These are phyloP conservation scores for Trichophyton rubrum DNA, from an alignment of 2,329 filamentous ascomycete genomes.

Conservation along the genomic window DNA sequence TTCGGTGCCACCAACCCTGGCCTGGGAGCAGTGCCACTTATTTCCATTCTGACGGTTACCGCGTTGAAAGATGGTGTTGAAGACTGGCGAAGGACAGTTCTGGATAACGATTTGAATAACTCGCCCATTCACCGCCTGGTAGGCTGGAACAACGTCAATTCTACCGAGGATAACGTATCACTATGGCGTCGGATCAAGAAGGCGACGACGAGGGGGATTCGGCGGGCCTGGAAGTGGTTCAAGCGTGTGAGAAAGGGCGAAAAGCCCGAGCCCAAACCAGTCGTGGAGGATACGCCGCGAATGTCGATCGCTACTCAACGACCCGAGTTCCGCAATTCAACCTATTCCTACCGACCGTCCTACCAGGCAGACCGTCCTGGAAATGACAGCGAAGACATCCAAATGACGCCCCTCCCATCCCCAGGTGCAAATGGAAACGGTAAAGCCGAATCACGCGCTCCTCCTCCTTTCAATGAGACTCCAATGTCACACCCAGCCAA, in stretches of 20 bases:
- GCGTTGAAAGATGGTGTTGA: conserved; percentile 91
- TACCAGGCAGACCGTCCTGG: conserved; percentile 36
- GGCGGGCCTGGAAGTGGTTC: conserved; percentile 45
- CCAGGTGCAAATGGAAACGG: conserved; percentile 31
- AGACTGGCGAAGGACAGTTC: conserved; percentile 79
- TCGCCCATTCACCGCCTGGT: conserved; percentile 81
- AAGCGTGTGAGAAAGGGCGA: conserved; percentile 38
- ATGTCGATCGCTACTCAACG: conserved; percentile 53
- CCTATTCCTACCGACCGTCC: conserved; percentile 42
- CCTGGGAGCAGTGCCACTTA: conserved; percentile 78
- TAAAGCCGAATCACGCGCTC: not conserved
- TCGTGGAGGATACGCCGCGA: conserved; percentile 39
- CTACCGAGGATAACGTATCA: conserved; percentile 72
- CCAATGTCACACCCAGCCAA: not conserved
- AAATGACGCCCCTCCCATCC: conserved; percentile 90
- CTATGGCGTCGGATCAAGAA: conserved; percentile 86
- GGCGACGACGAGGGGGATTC: conserved; percentile 52
- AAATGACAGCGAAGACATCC: conserved; percentile 55
- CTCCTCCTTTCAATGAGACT: not conserved
- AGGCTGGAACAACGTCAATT: conserved; percentile 88
- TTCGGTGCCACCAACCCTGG: conserved; percentile 88
- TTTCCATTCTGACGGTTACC: conserved; percentile 80
- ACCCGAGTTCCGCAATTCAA: conserved; percentile 41
- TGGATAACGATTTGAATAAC: conserved; percentile 92
- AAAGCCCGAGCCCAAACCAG: conserved; percentile 20